Evolutionary conservation across 306 rosid species (phyloP).

Genomic region (Dalbergia cultrata): DNA sequence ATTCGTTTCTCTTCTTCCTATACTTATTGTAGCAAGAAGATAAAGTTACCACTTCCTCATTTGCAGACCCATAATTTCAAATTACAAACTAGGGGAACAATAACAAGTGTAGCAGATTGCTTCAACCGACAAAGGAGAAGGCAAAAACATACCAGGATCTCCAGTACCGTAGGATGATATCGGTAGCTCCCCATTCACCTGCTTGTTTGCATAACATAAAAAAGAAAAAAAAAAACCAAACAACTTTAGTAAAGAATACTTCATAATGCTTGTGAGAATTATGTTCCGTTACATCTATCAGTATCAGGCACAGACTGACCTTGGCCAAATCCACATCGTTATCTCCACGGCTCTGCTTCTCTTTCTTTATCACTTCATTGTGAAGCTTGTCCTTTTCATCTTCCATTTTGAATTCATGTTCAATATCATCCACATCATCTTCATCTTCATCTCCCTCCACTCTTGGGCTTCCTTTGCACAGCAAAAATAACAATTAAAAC

Average conservation of each 20-base stretch:
- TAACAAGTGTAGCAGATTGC: background rate
- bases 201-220: conserved; percentile 45
- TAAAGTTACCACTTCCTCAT: background rate
- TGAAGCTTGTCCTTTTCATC: conserved; percentile 63
- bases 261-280: conserved; percentile 21
- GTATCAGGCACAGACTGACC: conserved; percentile 23
- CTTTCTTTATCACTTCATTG: conserved; percentile 71
- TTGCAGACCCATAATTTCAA: conserved; percentile 18
- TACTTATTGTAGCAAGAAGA: conserved; percentile 2
- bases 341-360: conserved; percentile 71
- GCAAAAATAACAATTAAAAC: conserved; percentile 22
- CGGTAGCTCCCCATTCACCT: conserved; percentile 78
- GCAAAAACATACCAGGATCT: conserved; percentile 55
- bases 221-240: background rate
- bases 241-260: conserved; percentile 13
- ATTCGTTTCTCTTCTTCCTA: conserved; percentile 11
- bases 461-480: conserved; percentile 84
- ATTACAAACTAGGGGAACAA: background rate
- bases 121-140: conserved; percentile 20
- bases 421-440: conserved; percentile 93
- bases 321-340: conserved; percentile 55
- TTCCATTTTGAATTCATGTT: conserved; percentile 82
- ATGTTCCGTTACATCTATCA: background rate
- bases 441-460: conserved; percentile 96
- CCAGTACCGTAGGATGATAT: conserved; percentile 60